Evolutionary conservation across 148 eudicot species (phyloP), one percentile per base, ranked within the genome.

Genomic region (Camellia lanceoleosa): DNA sequence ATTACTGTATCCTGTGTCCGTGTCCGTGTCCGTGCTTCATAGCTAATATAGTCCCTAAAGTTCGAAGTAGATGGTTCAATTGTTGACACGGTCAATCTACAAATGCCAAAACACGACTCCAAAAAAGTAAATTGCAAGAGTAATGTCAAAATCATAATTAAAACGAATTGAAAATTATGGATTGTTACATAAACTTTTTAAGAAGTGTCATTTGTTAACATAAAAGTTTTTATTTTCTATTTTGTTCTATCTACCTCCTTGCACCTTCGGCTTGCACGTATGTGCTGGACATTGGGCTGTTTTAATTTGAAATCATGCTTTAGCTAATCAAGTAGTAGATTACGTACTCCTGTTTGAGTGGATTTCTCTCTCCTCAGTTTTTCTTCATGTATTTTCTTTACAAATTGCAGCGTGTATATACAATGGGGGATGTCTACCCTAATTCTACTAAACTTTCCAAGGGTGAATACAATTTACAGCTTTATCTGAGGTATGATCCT

Each of bases 401-500:
- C 59, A 43, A 51, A 70, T 30, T 83, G 81, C 82, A 97, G 99
- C 92, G 99, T 81, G 89, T 97, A 13, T 86, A 89, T 91, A 85
- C 89, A 64, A 86, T 69, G 90, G 99, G 99, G 52, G 99, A 97
- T 88, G 95, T 94, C 79, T 97, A 97, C 90, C 99, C 99, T 59
- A 83, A 85, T 47, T 87, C 88, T 81, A 78, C 89, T 66, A 92
- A 86, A 76, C 93, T 97, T 78, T 97, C 99, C 3, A 94, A 97
- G 90, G 99, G 99, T 81, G 97, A 97, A 79, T 91, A 83, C 81
- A 88, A 82, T 76, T 87, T 97, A 83, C 95, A 83, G 80, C 85
- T 97, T 60, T 92, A 85, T 84, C 77, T 97, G 86, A 97, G 99
- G 99, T 90, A 69, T 62, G 84, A 62, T 44, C 46, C 68, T 11